These are phyloP conservation scores for Pilobolus umbonatus DNA, from an alignment of 192 early-diverging fungal species.

Conservation along the genomic window DNA sequence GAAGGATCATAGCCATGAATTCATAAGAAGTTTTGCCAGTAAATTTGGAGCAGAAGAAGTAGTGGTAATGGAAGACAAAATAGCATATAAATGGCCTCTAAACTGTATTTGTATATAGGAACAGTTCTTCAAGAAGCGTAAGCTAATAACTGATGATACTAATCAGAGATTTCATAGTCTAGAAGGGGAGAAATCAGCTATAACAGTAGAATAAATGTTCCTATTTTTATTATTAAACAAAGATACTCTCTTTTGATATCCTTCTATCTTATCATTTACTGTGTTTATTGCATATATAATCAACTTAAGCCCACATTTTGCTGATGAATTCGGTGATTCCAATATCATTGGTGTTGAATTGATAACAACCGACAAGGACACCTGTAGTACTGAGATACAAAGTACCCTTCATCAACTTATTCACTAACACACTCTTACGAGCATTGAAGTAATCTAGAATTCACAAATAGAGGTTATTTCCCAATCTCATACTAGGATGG, in stretches of 20 bases:
- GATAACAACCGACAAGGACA: conserved; percentile 79
- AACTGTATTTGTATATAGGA: conserved; percentile 6
- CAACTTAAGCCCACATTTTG: conserved; percentile 64
- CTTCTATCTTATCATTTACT: background rate
- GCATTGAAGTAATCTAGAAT: conserved; percentile 76
- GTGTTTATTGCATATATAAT: background rate
- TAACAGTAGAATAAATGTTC: too few species aligned
- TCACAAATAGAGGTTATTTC: background rate
- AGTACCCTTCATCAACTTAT: conserved; percentile 59
- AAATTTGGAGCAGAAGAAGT: conserved; percentile 61
- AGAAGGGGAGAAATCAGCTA: too few species aligned
- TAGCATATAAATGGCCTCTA: too few species aligned
- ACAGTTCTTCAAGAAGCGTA: conserved; percentile 7
- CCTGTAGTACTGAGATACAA: conserved; percentile 68
- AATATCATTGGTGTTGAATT: conserved; percentile 95
- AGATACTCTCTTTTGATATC: background rate
- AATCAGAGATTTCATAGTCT: background rate
- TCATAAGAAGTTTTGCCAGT: conserved; percentile 60
- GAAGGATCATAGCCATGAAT: conserved; percentile 70
- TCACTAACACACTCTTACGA: conserved; percentile 55
- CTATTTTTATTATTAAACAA: background rate
- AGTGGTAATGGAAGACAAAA: too few species aligned
- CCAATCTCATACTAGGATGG: conserved; percentile 7
- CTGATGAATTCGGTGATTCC: conserved; percentile 87
- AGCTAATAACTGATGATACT: conserved; percentile 1